Evolutionary conservation across 805 yeast genomes (phyloP).

Genomic region (Pachysolen tannophilus): DNA sequence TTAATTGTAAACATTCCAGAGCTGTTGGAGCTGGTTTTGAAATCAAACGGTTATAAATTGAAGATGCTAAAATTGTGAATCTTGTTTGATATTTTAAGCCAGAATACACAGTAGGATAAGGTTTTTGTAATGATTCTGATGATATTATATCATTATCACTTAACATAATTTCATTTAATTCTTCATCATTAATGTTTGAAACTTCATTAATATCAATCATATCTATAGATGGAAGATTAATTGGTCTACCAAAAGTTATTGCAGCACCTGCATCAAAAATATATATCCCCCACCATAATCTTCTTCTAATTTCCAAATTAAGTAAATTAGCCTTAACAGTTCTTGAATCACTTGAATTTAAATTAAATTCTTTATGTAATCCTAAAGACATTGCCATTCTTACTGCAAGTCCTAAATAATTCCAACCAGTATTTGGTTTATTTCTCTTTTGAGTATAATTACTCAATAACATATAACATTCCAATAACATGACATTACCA

Average conservation of each 20-base stretch:
- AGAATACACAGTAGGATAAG: conserved; percentile 48
- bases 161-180: conserved; percentile 20
- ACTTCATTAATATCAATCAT: conserved; percentile 43
- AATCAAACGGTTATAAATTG: conserved; percentile 38
- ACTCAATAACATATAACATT: conserved; percentile 44
- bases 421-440: conserved; percentile 65
- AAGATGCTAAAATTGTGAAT: conserved; percentile 38
- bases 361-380: conserved; percentile 44
- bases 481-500: conserved; percentile 48
- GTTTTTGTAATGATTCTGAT: conserved; percentile 14
- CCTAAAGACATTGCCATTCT: conserved; percentile 65
- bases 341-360: conserved; percentile 9
- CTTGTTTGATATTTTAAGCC: conserved; percentile 49
- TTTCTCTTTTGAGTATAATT: conserved; percentile 58
- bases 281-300: conserved; percentile 64
- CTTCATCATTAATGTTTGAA: conserved; percentile 40
- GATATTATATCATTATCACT: conserved; percentile 12
- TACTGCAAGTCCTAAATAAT: conserved; percentile 53
- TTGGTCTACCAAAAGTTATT: conserved; percentile 58
- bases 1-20: conserved; percentile 41
- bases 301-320: conserved; percentile 46
- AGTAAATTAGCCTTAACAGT: conserved; percentile 27
- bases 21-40: conserved; percentile 40
- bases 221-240: conserved; percentile 38
- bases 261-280: conserved; percentile 59